Evolutionary conservation across 176 grass and related monocot genomes (phyloP).

Genomic region (Puccinellia tenuiflora): DNA sequence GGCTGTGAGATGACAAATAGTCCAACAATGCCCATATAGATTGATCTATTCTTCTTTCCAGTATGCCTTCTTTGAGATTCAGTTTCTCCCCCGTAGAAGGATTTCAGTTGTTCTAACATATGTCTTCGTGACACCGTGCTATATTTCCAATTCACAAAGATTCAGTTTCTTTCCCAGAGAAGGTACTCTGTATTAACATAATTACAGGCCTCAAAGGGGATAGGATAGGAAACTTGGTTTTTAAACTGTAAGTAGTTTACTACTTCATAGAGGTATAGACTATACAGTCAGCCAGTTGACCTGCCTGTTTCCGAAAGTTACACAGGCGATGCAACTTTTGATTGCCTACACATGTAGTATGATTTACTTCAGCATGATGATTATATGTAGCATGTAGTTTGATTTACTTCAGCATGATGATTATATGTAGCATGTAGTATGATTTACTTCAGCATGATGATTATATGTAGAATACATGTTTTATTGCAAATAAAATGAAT

Average conservation of each 20-base stretch:
- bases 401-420: not conserved
- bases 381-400: not conserved
- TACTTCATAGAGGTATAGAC: slow-evolving; percentile 1
- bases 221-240: slow-evolving; percentile 2
- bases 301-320: not conserved
- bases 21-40: not conserved
- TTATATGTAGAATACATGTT: not conserved
- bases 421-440: not conserved
- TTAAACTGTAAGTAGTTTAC: not conserved
- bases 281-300: not conserved
- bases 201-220: not conserved
- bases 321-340: not conserved
- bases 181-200: slow-evolving; percentile 1
- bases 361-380: not conserved
- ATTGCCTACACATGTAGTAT: not conserved
- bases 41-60: not conserved
- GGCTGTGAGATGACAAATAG: not conserved
- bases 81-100: not conserved
- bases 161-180: not conserved
- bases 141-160: not conserved
- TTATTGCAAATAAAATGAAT: not conserved
- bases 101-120: not conserved
- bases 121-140: not conserved
- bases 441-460: not conserved
- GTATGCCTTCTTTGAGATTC: not conserved